Percentiles rank a stretch among this genome's conserved stretches.
Conservation (phyloP, 441 rosid genomes). For the Erodium chrysanthum region DNA sequence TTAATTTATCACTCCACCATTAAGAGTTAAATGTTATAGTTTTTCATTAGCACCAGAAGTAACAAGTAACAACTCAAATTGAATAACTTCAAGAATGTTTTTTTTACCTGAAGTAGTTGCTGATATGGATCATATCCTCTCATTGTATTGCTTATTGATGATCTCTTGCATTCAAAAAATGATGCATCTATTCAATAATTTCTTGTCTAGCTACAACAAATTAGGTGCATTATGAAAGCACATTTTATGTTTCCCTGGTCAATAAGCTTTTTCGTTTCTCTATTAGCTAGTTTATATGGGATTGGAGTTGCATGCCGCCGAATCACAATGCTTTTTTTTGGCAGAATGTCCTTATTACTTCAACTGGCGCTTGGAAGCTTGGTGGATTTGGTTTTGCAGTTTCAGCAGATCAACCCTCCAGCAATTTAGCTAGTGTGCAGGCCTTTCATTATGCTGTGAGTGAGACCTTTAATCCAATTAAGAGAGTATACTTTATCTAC, state of each 20-base stretch:
- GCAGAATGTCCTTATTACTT: constrained; percentile 83
- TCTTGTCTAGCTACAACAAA: not conserved
- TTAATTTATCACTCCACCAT: not conserved
- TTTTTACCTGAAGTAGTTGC: not conserved
- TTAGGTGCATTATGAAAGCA: not conserved
- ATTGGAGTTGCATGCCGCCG: not conserved
- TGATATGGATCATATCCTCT: not conserved
- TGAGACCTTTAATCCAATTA: constrained; percentile 17
- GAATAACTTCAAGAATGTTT: not conserved
- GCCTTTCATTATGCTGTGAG: constrained; percentile 86
- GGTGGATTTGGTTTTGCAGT: constrained; percentile 89
- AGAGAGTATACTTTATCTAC: not conserved
- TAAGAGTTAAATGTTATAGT: not conserved
- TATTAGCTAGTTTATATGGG: not conserved
- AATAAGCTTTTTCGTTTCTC: not conserved
- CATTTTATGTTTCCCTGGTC: not conserved
- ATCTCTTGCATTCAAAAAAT: not conserved
- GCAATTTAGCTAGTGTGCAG: constrained; percentile 45
- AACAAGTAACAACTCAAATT: not conserved
- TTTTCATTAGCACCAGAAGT: not conserved
- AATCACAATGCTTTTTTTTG: constrained; percentile 4
- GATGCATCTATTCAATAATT: too few species aligned
- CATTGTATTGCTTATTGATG: not conserved
- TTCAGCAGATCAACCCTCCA: constrained; percentile 48
- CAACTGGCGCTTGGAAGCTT: constrained; percentile 95